Evolutionary conservation across 1,139 yeast genomes (phyloP), one percentile per base, ranked within the genome.

Genomic region (Protomyces pachydermus): DNA sequence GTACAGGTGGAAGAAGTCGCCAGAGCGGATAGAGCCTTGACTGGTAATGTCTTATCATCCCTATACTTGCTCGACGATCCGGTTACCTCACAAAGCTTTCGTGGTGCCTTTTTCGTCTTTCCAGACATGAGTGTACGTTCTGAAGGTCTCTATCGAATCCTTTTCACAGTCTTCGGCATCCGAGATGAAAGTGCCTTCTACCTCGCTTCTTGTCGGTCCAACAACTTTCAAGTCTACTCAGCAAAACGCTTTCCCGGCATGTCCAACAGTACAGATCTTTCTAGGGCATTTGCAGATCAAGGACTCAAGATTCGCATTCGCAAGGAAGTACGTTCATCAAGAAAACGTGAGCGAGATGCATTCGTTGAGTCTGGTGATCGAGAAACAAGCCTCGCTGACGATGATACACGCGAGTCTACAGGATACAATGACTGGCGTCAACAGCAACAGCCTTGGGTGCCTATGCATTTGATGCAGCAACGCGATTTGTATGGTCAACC

Each of bases 201-300:
- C 48, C 12, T 42, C 14, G n/a, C 48, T 3, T 18, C 18, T 20
- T 67, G 69, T n/a, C 61, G 68, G 48, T 71, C 75, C 8, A 68
- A 69, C 50, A 67, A 72, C 45, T 69, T 75, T 60, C 72, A 74
- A 2, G 77, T 74, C 35, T 75, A 74, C 69, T 72, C 76, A 3
- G 77, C 77, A 34, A 76, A 75, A 65, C 71, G 73, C 51, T 75
- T 75, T 65, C 77, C 77, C n/a, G 77, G 77, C 4, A 70, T 75
- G 57, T 38, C 64, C 20, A 54, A 60, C 51, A 54, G 60, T 42
- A 60, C 60, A 3, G 64, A 60, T 14, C 39, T 60, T 14, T 60
- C 60, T 14, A 35, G 54, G 48, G 48, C 60, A n/a, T 54, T 60
- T 32, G 55, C 64, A 5, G 64, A 60, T 3, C 64, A 60, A 35